Conservation (phyloP, 1,284 basidiomycete species). For the Irpex lacteus region DNA sequence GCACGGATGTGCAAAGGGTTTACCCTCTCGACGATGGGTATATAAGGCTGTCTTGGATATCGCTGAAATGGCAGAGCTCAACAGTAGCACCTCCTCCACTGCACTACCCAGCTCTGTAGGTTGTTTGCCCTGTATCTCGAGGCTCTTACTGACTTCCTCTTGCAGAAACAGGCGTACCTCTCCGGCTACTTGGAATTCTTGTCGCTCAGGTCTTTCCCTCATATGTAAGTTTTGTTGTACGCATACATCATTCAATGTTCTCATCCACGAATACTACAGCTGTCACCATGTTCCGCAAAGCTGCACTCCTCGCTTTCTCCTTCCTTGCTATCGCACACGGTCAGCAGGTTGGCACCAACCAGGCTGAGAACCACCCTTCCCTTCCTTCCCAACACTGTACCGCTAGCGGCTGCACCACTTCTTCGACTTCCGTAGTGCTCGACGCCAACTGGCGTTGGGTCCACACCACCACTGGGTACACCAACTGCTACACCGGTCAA, state of each 20-base stretch:
- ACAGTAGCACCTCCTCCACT: background rate
- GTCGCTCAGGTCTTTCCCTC: background rate
- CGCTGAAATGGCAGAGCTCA: conserved; percentile 4
- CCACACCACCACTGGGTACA: conserved; percentile 28
- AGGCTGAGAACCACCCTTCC: conserved; percentile 33
- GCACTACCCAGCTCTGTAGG: conserved; percentile 1
- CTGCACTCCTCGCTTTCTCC: conserved; percentile 25
- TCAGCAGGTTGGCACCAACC: conserved; percentile 34
- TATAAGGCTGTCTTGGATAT: background rate
- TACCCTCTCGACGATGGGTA: background rate
- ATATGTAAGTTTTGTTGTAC: background rate
- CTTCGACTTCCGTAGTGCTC: conserved; percentile 29
- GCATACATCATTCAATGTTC: background rate
- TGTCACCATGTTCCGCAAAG: conserved; percentile 23
- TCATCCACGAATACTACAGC: background rate
- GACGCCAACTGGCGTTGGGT: conserved; percentile 39
- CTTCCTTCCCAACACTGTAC: conserved; percentile 30
- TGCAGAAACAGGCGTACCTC: background rate
- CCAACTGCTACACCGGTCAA: conserved; percentile 38
- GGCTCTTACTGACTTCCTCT: background rate
- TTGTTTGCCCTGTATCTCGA: background rate
- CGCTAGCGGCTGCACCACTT: conserved; percentile 24
- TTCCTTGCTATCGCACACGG: conserved; percentile 24
- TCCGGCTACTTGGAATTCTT: background rate
- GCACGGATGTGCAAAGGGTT: background rate